Evolutionary conservation across 352 stramenopile genomes (phyloP), one percentile per base, ranked within the genome.

Genomic region (Globisporangium cystogenes): DNA sequence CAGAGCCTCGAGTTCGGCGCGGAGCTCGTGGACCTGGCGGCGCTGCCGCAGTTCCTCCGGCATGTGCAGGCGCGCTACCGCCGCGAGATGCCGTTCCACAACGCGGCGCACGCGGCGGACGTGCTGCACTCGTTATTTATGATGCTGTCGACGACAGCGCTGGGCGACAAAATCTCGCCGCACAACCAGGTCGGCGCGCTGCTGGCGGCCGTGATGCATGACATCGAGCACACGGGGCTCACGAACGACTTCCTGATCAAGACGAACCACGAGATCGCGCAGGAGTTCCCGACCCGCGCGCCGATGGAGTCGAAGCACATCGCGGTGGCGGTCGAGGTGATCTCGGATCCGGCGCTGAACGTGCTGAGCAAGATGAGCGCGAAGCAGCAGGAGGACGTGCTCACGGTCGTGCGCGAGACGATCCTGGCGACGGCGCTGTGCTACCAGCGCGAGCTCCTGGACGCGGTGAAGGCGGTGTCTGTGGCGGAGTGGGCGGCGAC

Each of bases 281-380:
- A 67, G 50, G 70, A 74, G 57, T 90, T 84, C 51, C 62, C 65
- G 16, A 74, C 73, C 0, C 72, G 62, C 27, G 77, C 75, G 10
- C 82, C 82, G 11, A 85, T 93, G 76, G 82, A 93, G 59, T 77
- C 78, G 26, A 93, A 87, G 74, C 82, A 93, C 66, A 67, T 68
- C 27, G 70, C 70, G 16, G 53, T 90, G 16, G 82, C 79, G 0
- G 31, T 88, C 26, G 57, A 86, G 29, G 56, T 83, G 36, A 64
- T 93, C 24, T 55, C 65, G 1, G 64, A 83, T 42, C 48, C 63
- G 6, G 60, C 68, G 35, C 84, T 84, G 36, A 55, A 81, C 54
- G 68, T 89, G 10, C 44, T 93, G 21, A 60, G 46, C 46, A 82
- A 82, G 53, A 70, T 93, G 71, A 66, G 53, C 16, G 48, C 62